Conservation (phyloP, 1,284 basidiomycete species). For the Microbotryum violaceum region DNA sequence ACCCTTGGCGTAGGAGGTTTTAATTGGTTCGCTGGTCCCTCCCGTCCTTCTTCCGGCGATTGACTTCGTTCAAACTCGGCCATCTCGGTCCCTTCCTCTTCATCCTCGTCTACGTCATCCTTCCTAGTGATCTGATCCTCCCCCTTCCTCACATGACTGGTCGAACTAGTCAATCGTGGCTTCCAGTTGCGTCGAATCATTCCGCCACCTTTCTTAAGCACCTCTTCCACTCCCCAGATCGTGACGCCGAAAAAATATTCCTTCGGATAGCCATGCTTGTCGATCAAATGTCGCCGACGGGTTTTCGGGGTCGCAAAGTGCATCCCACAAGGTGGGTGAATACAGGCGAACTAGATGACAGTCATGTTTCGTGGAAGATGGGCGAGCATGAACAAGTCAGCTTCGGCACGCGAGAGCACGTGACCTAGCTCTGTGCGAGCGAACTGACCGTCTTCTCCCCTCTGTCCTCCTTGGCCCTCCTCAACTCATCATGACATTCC, state of each 20-base stretch:
- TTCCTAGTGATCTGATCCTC: too few species aligned
- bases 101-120: background rate
- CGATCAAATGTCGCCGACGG: constrained; percentile 70
- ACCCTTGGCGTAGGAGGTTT: background rate
- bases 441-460: constrained; percentile 78
- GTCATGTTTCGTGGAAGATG: constrained; percentile 7
- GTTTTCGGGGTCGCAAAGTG: constrained; percentile 67
- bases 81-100: background rate
- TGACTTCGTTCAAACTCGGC: background rate
- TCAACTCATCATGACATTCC: constrained; percentile 77
- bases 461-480: constrained; percentile 60
- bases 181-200: constrained; percentile 26
- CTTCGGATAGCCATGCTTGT: constrained; percentile 70
- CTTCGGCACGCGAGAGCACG: background rate
- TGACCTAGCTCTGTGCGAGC: background rate
- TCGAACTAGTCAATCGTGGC: background rate
- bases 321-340: constrained; percentile 56
- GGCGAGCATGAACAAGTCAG: background rate
- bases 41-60: background rate
- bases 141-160: too few species aligned
- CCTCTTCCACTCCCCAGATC: constrained; percentile 60
- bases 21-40: too few species aligned
- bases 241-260: constrained; percentile 82
- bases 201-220: constrained; percentile 14
- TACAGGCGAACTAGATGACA: constrained; percentile 66